Evolutionary conservation across 2,329 filamentous ascomycete genomes (phyloP), one percentile per base, ranked within the genome.

Genomic region (Aspergillus sp.): DNA sequence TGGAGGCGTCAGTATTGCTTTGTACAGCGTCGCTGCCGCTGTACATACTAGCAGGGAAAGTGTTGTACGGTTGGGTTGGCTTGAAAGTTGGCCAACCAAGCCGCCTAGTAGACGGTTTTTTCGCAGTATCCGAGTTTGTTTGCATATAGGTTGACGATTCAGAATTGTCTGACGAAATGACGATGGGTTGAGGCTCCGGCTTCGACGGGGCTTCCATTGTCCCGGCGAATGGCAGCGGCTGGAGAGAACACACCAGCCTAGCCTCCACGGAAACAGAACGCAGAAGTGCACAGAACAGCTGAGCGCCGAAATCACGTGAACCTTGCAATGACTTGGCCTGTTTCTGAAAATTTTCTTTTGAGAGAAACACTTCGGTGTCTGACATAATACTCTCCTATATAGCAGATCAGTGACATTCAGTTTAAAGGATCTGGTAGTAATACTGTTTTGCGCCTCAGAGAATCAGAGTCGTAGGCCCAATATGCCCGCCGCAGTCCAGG

Each of bases 241-340:
- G 95, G 4, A 99, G 77, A 4, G 95, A 99, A 72, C 92, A 97
- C 0, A 98, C 89, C 4, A 99, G 80, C 12, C 96, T 85, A 4
- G 90, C 82, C 62, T 91, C 86, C 5, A 98, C 85, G 3, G 91
- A 92, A n/a, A 83, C 85, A n/a, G 86, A 85, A 17, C 95, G 86
- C 3, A 99, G 80, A 32, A 98, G 75, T 3, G 93, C 89, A 71
- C 95, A 98, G 67, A 96, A 96, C 0, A 99, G 74, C 71, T 98
- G 93, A 2, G 91, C 90, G 0, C 93, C 95, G 9, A 96, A 81
- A 71, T 99, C 95, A 62, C 93, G 85, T 8, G 93, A 97, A 0
- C 93, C 96, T 62, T 86, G 80, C 17, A 96, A 74, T 5, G 77
- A 83, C 58, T 79, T 82, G 0, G 93, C 91, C 30, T 89, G 87